A percentile compares a stretch with the other conserved stretches of the same genome.
Evolutionary conservation across 2,329 filamentous ascomycete species (phyloP).

Genomic region (Cladosporium sp.): DNA sequence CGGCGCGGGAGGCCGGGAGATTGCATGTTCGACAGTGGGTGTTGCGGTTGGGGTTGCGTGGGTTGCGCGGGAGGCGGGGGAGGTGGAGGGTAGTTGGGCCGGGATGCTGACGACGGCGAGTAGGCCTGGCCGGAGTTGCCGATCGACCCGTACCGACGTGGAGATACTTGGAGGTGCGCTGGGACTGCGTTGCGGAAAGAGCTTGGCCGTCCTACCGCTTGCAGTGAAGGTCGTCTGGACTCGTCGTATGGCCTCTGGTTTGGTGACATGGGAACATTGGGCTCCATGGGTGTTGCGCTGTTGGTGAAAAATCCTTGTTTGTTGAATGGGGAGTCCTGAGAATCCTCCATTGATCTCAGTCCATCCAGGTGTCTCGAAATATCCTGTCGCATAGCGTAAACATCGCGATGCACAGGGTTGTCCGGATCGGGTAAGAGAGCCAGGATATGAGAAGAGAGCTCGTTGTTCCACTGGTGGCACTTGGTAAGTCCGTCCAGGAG

Average conservation of each 20-base stretch:
- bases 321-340: constrained; percentile 54
- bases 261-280: constrained; percentile 66
- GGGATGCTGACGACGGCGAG: constrained; percentile 65
- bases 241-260: constrained; percentile 85
- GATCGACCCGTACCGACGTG: constrained; percentile 84
- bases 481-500: constrained; percentile 76
- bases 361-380: constrained; percentile 59
- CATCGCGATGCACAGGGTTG: constrained; percentile 72
- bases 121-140: constrained; percentile 59
- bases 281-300: constrained; percentile 22
- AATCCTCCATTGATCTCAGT: constrained; percentile 52
- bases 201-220: constrained; percentile 57
- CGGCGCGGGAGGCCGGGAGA: constrained; percentile 69
- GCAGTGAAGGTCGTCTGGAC: constrained; percentile 65
- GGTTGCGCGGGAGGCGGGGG: constrained; percentile 61
- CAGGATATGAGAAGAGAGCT: constrained; percentile 71
- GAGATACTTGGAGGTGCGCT: constrained; percentile 69
- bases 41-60: constrained; percentile 49
- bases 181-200: constrained; percentile 75
- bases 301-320: constrained; percentile 41
- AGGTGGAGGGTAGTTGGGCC: constrained; percentile 53
- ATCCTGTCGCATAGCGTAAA: constrained; percentile 58
- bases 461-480: constrained; percentile 77
- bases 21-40: constrained; percentile 53
- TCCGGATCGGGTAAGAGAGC: constrained; percentile 72